Conservation (phyloP, 108 stramenopile species). For the Pseudonitzschia delicatissima region DNA sequence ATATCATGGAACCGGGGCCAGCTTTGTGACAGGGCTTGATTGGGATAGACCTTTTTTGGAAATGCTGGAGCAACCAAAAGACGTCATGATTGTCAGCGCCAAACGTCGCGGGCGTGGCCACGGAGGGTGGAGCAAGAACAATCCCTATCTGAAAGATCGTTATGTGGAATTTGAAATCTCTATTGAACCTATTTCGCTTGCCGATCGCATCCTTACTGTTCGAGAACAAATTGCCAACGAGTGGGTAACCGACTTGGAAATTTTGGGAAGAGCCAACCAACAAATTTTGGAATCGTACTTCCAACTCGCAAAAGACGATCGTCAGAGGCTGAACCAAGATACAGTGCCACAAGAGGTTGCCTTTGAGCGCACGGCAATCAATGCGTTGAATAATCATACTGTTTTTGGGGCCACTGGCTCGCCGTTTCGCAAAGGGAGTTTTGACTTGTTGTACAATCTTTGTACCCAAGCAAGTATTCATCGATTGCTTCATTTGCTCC, state of each 20-base stretch:
- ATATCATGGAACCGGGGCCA: constrained; percentile 70
- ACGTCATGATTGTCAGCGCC: constrained; percentile 36
- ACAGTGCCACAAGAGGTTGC: constrained; percentile 2
- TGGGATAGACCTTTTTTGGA: constrained; percentile 57
- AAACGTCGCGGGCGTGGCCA: constrained; percentile 36
- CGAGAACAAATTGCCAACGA: constrained; percentile 59
- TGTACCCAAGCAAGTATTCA: constrained; percentile 68
- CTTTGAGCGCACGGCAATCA: constrained; percentile 55
- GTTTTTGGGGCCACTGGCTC: constrained; percentile 33
- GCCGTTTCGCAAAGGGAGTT: constrained; percentile 65
- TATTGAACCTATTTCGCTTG: constrained; percentile 51
- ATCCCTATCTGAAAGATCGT: constrained; percentile 59
- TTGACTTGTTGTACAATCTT: constrained; percentile 64
- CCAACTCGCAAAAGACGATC: constrained; percentile 24
- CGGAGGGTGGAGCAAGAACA: constrained; percentile 59
- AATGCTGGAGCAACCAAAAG: constrained; percentile 51
- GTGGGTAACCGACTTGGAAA: constrained; percentile 55
- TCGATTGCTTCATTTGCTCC: constrained; percentile 38
- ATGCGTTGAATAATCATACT: constrained; percentile 43
- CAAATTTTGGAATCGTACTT: constrained; percentile 64
- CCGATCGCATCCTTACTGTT: constrained; percentile 51
- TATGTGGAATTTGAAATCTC: constrained; percentile 61
- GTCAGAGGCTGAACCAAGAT: constrained; percentile 8
- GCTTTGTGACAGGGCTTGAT: constrained; percentile 35
- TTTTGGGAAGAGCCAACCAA: constrained; percentile 43